Base-by-base conservation (phyloP, 2,329 filamentous ascomycete species). In the Emergomyces pasteurianus region DNA sequence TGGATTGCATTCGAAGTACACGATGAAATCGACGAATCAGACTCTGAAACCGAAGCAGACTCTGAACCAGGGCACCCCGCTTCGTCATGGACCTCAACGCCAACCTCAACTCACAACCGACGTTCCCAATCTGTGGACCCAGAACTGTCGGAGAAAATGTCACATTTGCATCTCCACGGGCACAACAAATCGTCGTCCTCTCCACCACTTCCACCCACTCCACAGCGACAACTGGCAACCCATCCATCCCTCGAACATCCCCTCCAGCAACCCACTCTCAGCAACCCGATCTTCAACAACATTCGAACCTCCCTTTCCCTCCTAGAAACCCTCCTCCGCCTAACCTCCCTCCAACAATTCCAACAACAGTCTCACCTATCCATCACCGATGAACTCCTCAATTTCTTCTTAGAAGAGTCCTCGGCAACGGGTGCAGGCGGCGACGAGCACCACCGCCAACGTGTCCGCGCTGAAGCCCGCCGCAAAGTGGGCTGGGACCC, bases 1-100 rank as follows among this genome's bases (percentile, higher is more conserved):
- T 96, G 92, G 92, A 83, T 96, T 65, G 92, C 92, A 0, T 84
- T 96, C 18, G 90, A 96, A 70, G 89, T 96, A 0, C 94, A 87
- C 70, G 82, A 83, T 18, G 86, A 89, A 67, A 77, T 80, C 34
- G 80, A 84, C 2, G 77, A 80, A 1, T 82, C 82, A 0, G 81
- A 83, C 47, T 80, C 80, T 0, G 81, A 83, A 46, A 75, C 74
- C 18, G 75, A 80, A 42, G 71, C 69, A 14, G 70, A 71, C 23
- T 64, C 68, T 6, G 67, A 69, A 26, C 62, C 72, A 18, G 65
- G 68, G 21, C 63, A 70, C 57, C 31, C 52, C 34, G n/a, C 18
- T 53, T 59, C 53, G 40, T 60, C 60, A 47, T 60, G 60, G 40
- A 43, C 23, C 54, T 46, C 61, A 46, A 50, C 62, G 55, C 21